Conservation (phyloP, 2,329 filamentous ascomycete genomes). For the Hymenoscyphus repandus region DNA sequence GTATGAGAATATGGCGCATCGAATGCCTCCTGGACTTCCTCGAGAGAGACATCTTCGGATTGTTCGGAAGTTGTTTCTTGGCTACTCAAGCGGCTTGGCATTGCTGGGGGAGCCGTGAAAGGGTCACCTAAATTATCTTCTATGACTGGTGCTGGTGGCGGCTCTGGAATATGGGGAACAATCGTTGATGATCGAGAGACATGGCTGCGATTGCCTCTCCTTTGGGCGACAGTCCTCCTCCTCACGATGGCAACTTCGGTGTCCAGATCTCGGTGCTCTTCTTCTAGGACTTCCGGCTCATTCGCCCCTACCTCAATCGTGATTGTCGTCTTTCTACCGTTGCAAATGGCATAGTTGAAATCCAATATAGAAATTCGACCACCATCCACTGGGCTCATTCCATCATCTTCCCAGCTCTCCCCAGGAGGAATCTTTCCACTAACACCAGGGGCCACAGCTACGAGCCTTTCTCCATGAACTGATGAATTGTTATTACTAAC, state of each 20-base stretch:
- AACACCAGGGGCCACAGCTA: slow-evolving; percentile 69
- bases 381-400: slow-evolving; percentile 71
- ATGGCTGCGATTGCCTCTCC: slow-evolving; percentile 41
- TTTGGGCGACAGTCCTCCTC: slow-evolving; percentile 65
- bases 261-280: slow-evolving; percentile 69
- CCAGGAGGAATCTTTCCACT: slow-evolving; percentile 47
- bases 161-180: slow-evolving; percentile 18
- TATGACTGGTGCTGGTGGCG: slow-evolving; percentile 23
- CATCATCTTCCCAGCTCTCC: slow-evolving; percentile 53
- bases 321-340: slow-evolving; percentile 53
- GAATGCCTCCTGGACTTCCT: slow-evolving; percentile 44
- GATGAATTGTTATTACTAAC: slow-evolving; percentile 51
- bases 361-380: slow-evolving; percentile 69
- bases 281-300: slow-evolving; percentile 64
- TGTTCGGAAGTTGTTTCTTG: slow-evolving; percentile 14
- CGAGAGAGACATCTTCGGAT: slow-evolving; percentile 24
- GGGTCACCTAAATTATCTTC: slow-evolving; percentile 18
- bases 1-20: slow-evolving; percentile 71
- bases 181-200: slow-evolving; percentile 47
- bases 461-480: slow-evolving; percentile 50
- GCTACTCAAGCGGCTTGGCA: slow-evolving; percentile 18
- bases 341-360: slow-evolving; percentile 57
- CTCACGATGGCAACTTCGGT: slow-evolving; percentile 75
- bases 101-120: slow-evolving; percentile 10
- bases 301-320: slow-evolving; percentile 70